Base-by-base conservation (phyloP, 345 rosid genomes). In the Citrus maxima region DNA sequence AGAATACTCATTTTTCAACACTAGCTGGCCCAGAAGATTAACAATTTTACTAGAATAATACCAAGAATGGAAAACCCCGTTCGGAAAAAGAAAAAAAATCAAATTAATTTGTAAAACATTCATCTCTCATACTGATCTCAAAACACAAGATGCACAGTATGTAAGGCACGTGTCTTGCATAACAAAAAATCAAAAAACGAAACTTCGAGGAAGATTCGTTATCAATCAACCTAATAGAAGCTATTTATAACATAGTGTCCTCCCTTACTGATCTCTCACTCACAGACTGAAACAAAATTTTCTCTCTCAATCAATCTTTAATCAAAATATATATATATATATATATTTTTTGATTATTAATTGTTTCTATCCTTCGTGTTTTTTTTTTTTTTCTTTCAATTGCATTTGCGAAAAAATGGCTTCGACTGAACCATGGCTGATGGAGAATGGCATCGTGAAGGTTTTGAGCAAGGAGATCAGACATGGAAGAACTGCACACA, bases 401-500 rank as follows among this genome's bases (percentile, higher is more conserved):
- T 46, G 18, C 51, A 46, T 46, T 46, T 46, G 16, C 0, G 5
- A 13, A 13, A 40, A 59, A 49, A 86, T 84, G 85, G 90, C 80
- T n/a, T 79, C 92, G 0, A 5, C 65, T 4, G 92, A 92, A 61
- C 85, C 90, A n/a, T 80, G 84, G 82, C 65, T 82, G 28, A 0
- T 89, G 74, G 99, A 95, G 85, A 87, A 82, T 51, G 98, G 88
- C 5, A 86, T 80, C 76, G 14, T 81, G 2, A 93, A 92, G 85
- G 92, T 87, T 0, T 67, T 78, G 40, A 80, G 81, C 88, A 89
- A 84, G 84, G 97, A 95, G 86, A 82, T 60, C 34, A 75, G 93
- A 74, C 96, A 84, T 73, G 92, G 92, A n/a, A 86, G 91, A 75
- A 95, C 93, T 0, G 94, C 93, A 0, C 96, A 92, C 78, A 95